phyloP scores from a whole-genome alignment of 345 rosid species.

The Schrenkiella parvula region DNA sequence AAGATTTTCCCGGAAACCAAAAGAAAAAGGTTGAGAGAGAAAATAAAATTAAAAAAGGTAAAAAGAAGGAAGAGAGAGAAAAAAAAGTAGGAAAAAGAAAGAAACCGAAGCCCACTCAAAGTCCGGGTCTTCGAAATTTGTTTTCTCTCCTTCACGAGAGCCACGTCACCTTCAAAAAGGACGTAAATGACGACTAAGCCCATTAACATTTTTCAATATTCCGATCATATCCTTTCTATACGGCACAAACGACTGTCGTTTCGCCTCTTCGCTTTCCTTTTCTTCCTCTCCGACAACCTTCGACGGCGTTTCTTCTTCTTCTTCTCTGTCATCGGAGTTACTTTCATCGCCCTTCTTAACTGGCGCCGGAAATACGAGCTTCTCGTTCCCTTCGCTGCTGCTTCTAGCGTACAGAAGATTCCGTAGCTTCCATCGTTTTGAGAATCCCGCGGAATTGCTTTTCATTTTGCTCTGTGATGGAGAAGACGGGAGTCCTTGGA shows the following conservation, averaged over 20 bases:
- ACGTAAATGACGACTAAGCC: slow-evolving; percentile 51
- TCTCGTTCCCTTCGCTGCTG: slow-evolving; percentile 51
- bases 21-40: slow-evolving; percentile 27
- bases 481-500: slow-evolving; percentile 12
- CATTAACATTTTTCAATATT: slow-evolving; percentile 43
- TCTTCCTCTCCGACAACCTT: not conserved
- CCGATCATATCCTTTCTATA: slow-evolving; percentile 51
- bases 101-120: slow-evolving; percentile 28
- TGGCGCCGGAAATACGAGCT: slow-evolving; percentile 43
- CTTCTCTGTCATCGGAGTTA: not conserved
- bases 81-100: slow-evolving; percentile 6
- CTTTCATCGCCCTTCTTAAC: slow-evolving; percentile 1
- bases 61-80: not conserved
- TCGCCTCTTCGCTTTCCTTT: slow-evolving; percentile 33
- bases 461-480: slow-evolving; percentile 40
- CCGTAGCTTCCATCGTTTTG: slow-evolving; percentile 70
- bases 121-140: slow-evolving; percentile 25
- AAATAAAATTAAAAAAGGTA: not conserved
- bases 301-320: not conserved
- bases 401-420: slow-evolving; percentile 48
- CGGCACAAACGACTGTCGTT: slow-evolving; percentile 50
- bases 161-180: slow-evolving; percentile 48
- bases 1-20: slow-evolving; percentile 26
- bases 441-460: slow-evolving; percentile 55
- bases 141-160: slow-evolving; percentile 16